phyloP scores from a whole-genome alignment of 78 protist species.

The Creolimax fragrantissima region DNA sequence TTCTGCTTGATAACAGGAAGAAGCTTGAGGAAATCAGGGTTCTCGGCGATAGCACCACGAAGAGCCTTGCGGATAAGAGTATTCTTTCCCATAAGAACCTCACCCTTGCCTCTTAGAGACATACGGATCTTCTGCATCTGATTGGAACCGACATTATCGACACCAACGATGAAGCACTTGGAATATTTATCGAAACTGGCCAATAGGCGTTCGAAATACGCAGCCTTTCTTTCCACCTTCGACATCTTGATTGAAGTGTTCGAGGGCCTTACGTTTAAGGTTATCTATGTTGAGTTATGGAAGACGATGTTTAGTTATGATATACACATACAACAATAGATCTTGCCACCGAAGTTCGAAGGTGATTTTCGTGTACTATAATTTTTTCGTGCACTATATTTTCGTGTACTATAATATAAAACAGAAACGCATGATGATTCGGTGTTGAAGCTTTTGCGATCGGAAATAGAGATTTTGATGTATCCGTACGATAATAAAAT shows the following conservation, averaged over 20 bases:
- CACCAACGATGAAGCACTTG: conserved; percentile 61
- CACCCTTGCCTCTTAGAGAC: conserved; percentile 90
- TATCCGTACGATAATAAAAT: too few species aligned
- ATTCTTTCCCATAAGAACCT: conserved; percentile 95
- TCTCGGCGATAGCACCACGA: conserved; percentile 41
- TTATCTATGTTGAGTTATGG: background rate
- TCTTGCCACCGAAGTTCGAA: too few species aligned
- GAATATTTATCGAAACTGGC: background rate
- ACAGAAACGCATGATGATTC: too few species aligned
- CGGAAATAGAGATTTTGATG: too few species aligned
- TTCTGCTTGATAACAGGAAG: conserved; percentile 63
- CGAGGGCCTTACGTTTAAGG: background rate
- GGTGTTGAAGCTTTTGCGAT: too few species aligned
- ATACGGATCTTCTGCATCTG: conserved; percentile 85
- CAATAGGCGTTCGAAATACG: background rate
- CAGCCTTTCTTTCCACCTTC: conserved; percentile 12
- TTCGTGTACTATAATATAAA: too few species aligned
- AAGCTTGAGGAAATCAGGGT: conserved; percentile 56
- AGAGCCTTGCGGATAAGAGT: conserved; percentile 82
- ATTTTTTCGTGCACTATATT: too few species aligned
- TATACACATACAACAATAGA: too few species aligned
- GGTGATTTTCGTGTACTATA: too few species aligned
- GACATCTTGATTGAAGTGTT: conserved; percentile 5
- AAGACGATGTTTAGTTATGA: too few species aligned
- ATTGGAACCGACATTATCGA: conserved; percentile 93